Evolutionary conservation across 176 grass and related monocot genomes (phyloP).

Genomic region (Canna indica): DNA sequence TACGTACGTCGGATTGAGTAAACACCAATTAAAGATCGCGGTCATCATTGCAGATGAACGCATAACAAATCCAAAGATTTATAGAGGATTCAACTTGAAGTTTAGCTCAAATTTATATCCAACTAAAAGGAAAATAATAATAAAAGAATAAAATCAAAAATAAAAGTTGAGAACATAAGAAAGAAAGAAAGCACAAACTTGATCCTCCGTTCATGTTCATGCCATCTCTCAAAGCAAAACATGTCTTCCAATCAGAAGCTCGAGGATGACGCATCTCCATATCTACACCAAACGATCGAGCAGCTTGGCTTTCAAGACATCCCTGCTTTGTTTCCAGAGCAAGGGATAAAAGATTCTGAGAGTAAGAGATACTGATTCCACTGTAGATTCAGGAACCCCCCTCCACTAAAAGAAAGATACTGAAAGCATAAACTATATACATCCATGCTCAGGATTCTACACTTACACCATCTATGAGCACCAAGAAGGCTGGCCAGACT

Average conservation of each 20-base stretch:
- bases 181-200: too few species aligned
- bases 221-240: background rate
- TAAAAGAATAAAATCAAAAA: background rate
- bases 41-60: too few species aligned
- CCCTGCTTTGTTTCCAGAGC: slow-evolving; percentile 65
- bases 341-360: slow-evolving; percentile 41
- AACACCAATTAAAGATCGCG: too few species aligned
- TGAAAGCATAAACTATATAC: too few species aligned
- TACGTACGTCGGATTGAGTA: too few species aligned
- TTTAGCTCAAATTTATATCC: background rate
- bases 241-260: background rate
- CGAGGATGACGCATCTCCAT: background rate
- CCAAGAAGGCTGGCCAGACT: slow-evolving; percentile 74
- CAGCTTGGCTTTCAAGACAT: slow-evolving; percentile 66
- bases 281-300: background rate
- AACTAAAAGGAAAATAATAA: background rate
- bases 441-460: slow-evolving; percentile 87
- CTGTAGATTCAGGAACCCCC: background rate
- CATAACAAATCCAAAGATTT: background rate
- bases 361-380: background rate
- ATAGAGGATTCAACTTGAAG: background rate
- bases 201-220: too few species aligned
- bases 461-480: slow-evolving; percentile 92
- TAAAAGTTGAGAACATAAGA: background rate
- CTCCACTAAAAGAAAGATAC: too few species aligned